Evolutionary conservation across 2,329 filamentous ascomycete species (phyloP), one percentile per base, ranked within the genome.

Genomic region (Fusarium armeniacum): DNA sequence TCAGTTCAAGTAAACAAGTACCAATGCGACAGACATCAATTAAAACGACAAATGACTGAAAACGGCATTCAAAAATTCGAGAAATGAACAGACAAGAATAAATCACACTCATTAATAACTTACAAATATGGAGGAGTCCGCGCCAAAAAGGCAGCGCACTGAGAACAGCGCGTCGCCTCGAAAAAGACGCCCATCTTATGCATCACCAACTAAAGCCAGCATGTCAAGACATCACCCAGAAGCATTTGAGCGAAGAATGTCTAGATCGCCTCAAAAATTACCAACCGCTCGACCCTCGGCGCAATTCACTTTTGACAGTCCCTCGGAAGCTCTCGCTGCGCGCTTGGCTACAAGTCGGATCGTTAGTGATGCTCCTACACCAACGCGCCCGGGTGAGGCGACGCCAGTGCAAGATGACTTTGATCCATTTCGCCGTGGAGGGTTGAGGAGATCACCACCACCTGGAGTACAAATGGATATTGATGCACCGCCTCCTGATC

Each of bases 191-290:
- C 84, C 86, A 1, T 91, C 89, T 1, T 91, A 89, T 74, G 87
- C 87, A 56, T 91, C 89, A n/a, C 89, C 90, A 0, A 91, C 89
- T 0, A 88, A 84, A 75, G 84, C 89, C 15, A 92, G 88, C 72
- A 78, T 91, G 16, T 83, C 88, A 60, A 85, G 87, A 67, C 85
- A 87, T 49, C 87, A 91, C 65, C 87, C 89, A 1, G 84, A 88
- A 13, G 81, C 90, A 9, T 78, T 90, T 35, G 80, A 83, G 58
- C 81, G 84, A 67, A 76, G 80, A 74, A 72, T 80, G 72, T 80
- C 80, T 58, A 75, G 79, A 72, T 71, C 80, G 71, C 73, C 79
- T 43, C 62, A 78, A 65, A 78, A 80, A 63, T 71, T 76, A 64
- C 62, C 59, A 2, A 46, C 61, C 8, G 64, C 62, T 22, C 47